Evolutionary conservation across 2,329 filamentous ascomycete genomes (phyloP).

Genomic region (Rutstroemia sp.): DNA sequence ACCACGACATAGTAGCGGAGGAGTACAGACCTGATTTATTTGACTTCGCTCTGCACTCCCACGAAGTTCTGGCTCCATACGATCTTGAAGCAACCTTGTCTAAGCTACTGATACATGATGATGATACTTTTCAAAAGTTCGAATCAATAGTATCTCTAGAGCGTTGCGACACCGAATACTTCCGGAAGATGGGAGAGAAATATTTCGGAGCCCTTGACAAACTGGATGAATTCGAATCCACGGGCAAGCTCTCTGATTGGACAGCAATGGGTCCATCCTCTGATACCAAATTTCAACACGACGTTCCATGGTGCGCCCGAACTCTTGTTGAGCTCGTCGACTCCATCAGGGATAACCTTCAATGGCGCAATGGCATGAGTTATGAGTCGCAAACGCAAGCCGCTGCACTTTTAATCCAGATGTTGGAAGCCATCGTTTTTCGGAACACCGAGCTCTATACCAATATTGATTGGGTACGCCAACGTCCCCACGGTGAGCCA

Average conservation of each 20-base stretch:
- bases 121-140: slow-evolving; percentile 21
- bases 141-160: slow-evolving; percentile 18
- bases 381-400: slow-evolving; percentile 16
- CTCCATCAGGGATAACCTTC: slow-evolving; percentile 17
- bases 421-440: slow-evolving; percentile 22
- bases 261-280: neutral
- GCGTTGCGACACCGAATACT: slow-evolving; percentile 20
- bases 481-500: slow-evolving; percentile 18
- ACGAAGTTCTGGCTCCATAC: slow-evolving; percentile 13
- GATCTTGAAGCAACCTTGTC: slow-evolving; percentile 25
- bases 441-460: slow-evolving; percentile 23
- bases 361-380: slow-evolving; percentile 16
- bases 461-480: slow-evolving; percentile 16
- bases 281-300: slow-evolving; percentile 10
- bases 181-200: slow-evolving; percentile 21
- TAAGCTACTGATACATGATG: slow-evolving; percentile 21
- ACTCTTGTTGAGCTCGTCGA: slow-evolving; percentile 21
- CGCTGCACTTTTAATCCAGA: slow-evolving; percentile 19
- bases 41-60: slow-evolving; percentile 14
- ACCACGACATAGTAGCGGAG: slow-evolving; percentile 14
- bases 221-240: slow-evolving; percentile 21
- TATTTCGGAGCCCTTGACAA: slow-evolving; percentile 15
- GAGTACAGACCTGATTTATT: slow-evolving; percentile 23
- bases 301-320: slow-evolving; percentile 24
- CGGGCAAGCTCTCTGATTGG: slow-evolving; percentile 16